Evolutionary conservation across 768 basidiomycete genomes (phyloP), one percentile per base, ranked within the genome.

Genomic region (Amanita jacksonii): DNA sequence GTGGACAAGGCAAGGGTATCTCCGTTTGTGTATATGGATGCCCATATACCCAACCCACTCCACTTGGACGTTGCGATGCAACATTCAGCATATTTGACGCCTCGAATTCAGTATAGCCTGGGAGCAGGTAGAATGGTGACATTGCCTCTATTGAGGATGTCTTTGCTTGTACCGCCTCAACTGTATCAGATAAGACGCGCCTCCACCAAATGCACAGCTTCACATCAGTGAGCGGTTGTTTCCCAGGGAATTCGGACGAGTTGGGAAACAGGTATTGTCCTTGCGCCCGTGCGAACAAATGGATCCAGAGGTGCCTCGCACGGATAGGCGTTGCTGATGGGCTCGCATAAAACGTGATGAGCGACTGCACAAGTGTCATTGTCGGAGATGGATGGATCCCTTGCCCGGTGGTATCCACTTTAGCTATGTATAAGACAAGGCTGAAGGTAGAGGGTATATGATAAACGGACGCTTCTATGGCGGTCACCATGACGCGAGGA

Each of bases 191-290:
- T 38, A 93, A 61, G 22, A 86, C 69, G 16, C 74, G 72, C 59
- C 82, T 86, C 96, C 96, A 99, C 96, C 96, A 99, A 30, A 70
- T 77, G 57, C 90, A 90, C 2, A 98, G 72, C 55, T 74, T 72
- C 34, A 81, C 67, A 57, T 97, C 96, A 34, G 75, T 72, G 43
- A 94, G 62, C 1, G 85, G 80, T 13, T 64, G 73, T 62, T 97
- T 97, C 2, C 76, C 76, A 2, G 62, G 43, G 50, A 69, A 78
- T 15, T 86, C 79, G 3, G 74, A 65, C 8, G 87, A 90, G 58
- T 91, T 91, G 1, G 93, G 85, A 61, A 98, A 99, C 39, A 99
- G 70, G 58, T 98, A 99, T 61, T 97, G 93, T 27, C 63, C 68
- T 62, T 97, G 93, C 2, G 88, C 79, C 13, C 91, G 73, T 6